phyloP scores from a whole-genome alignment of 2,329 filamentous ascomycete species.

The Fusarium cyanostomum region DNA sequence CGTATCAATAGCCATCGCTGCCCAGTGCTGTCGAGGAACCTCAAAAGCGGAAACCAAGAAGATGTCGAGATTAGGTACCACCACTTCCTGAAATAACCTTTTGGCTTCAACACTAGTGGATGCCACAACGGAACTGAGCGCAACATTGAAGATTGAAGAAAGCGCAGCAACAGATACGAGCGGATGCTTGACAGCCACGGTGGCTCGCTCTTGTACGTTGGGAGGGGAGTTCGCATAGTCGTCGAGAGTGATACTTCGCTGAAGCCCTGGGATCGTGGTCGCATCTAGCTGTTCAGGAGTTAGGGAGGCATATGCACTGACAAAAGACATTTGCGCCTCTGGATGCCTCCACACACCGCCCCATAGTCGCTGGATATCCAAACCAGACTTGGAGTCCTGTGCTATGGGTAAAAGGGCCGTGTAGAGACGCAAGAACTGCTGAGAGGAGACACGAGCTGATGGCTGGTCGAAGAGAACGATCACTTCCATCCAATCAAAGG shows the following conservation, averaged over 20 bases:
- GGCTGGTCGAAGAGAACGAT: conserved; percentile 84
- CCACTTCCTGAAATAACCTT: conserved; percentile 72
- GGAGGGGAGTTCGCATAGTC: conserved; percentile 61
- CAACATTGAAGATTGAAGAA: conserved; percentile 72
- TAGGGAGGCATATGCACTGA: conserved; percentile 84
- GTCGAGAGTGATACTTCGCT: conserved; percentile 76
- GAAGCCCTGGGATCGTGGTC: conserved; percentile 82
- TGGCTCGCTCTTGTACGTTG: conserved; percentile 62
- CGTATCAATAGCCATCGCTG: conserved; percentile 76
- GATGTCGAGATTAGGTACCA: conserved; percentile 78
- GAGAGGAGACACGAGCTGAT: conserved; percentile 76
- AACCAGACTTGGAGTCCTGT: conserved; percentile 54
- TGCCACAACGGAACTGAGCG: conserved; percentile 67
- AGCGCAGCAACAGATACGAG: conserved; percentile 89
- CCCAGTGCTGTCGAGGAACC: conserved; percentile 78
- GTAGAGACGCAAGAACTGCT: conserved; percentile 85
- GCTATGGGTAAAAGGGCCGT: conserved; percentile 80
- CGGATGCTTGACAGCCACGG: conserved; percentile 79
- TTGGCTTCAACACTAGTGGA: conserved; percentile 72
- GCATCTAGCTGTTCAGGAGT: conserved; percentile 81
- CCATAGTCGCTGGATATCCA: conserved; percentile 92
- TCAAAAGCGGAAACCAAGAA: conserved; percentile 82
- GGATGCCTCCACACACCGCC: conserved; percentile 88
- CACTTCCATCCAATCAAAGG: conserved; percentile 77
- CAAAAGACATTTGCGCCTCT: conserved; percentile 91